Base-by-base conservation (phyloP, 108 stramenopile species). In the Nitzschia putrida region DNA sequence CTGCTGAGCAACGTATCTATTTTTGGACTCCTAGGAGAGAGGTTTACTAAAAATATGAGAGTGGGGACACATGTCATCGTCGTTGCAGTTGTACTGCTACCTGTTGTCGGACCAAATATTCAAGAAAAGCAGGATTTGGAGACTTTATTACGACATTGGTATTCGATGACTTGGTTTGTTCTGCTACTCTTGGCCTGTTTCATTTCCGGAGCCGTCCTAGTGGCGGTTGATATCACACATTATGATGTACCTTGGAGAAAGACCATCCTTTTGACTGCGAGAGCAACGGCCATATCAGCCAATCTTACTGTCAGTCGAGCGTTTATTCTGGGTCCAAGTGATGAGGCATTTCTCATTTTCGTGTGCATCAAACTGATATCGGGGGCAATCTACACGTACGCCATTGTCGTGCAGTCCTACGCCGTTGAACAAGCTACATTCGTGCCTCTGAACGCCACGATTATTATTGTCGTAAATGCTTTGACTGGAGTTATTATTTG, bases 31-130 rank as follows among this genome's bases (percentile, higher is more conserved):
- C 56, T 76, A 22, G 61, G 71, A 3, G 80, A 80, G 34, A 34
- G n/a, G 29, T 77, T 80, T 24, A 61, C 39, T 24, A 76, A 76
- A 41, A 57, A 64, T 23, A 68, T 73, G 71, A 56, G 45, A 47
- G 69, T 77, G 18, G 80, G 80, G n/a, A 77, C 80, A 7, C 72
- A 61, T 53, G 80, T 80, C 38, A 68, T 77, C 49, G 76, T 59
- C 6, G 47, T 77, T n/a, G 80, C 71, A n/a, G 72, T 66, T 18
- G 45, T 74, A 24, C 23, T 80, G 23, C 49, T 80, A 13, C 80
- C 75, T 22, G 57, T 77, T 16, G 80, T 80, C 2, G 80, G 80
- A 40, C 80, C 80, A 13, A 44, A 22, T 10, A 53, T 59, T 20
- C 74, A 75, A 55, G 39, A 68, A 20, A 51, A 51, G 7, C 76